These are phyloP conservation scores for Vaccinium darrowii DNA, from an alignment of 148 eudicot species.

Conservation along the genomic window DNA sequence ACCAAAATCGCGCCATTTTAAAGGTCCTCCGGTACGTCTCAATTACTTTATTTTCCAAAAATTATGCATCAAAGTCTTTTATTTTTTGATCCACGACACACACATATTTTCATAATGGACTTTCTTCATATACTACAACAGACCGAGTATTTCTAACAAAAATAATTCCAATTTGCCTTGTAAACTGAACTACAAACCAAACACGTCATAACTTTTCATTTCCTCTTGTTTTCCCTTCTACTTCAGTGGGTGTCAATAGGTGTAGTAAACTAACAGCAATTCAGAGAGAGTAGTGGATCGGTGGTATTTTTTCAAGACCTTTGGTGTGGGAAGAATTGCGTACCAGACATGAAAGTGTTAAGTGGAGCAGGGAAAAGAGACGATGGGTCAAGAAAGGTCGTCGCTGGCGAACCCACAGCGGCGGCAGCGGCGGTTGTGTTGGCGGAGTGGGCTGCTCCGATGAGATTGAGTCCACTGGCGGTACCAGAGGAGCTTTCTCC, in stretches of 20 bases:
- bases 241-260: neutral
- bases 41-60: neutral
- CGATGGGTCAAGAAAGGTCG: constrained; percentile 46
- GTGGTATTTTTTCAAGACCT: constrained; percentile 44
- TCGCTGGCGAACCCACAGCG: constrained; percentile 15
- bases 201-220: neutral
- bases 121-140: neutral
- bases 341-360: constrained; percentile 64
- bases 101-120: neutral
- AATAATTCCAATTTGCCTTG: constrained; percentile 15
- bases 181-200: constrained; percentile 16
- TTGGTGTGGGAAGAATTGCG: constrained; percentile 79
- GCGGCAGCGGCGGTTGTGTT: constrained; percentile 18
- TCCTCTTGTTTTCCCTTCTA: constrained; percentile 15
- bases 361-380: constrained; percentile 52
- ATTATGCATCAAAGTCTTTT: neutral
- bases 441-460: constrained; percentile 21
- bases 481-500: constrained; percentile 53
- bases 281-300: neutral
- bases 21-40: neutral
- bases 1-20: neutral
- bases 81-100: neutral
- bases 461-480: constrained; percentile 39
- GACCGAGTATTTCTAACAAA: constrained; percentile 10
- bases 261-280: neutral